Conservation (phyloP, 2,329 filamentous ascomycete genomes). For the Pezicula carpinea region DNA sequence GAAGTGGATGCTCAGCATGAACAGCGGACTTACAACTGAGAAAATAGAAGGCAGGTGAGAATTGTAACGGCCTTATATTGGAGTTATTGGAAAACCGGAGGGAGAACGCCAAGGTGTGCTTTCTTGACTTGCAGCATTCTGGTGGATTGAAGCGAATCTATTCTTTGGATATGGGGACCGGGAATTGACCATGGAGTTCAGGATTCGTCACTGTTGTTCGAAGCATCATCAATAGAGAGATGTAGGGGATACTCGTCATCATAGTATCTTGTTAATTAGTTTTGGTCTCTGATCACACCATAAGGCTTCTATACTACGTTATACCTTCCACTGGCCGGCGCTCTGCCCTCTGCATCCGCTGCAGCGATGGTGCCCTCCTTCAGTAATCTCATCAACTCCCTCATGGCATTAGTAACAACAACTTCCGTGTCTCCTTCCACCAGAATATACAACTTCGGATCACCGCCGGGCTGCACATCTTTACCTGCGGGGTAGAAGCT, state of each 20-base stretch:
- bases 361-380: conserved; percentile 89
- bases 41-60: background rate
- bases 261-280: too few species aligned
- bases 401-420: conserved; percentile 84
- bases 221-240: background rate
- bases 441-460: conserved; percentile 95
- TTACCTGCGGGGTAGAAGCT: conserved; percentile 83
- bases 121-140: too few species aligned
- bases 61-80: background rate
- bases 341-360: conserved; percentile 77
- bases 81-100: too few species aligned
- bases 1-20: conserved; percentile 62
- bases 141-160: too few species aligned
- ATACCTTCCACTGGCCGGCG: conserved; percentile 77
- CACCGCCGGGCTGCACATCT: conserved; percentile 66
- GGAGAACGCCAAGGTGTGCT: too few species aligned
- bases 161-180: too few species aligned
- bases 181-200: too few species aligned
- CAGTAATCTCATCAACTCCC: conserved; percentile 80
- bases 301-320: conserved; percentile 63
- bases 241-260: background rate
- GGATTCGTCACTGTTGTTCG: too few species aligned
- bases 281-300: background rate
- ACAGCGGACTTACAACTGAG: conserved; percentile 52
- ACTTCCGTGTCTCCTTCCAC: conserved; percentile 97